phyloP scores from a whole-genome alignment of 1,139 yeast species.

The Candida tunisiensis region DNA sequence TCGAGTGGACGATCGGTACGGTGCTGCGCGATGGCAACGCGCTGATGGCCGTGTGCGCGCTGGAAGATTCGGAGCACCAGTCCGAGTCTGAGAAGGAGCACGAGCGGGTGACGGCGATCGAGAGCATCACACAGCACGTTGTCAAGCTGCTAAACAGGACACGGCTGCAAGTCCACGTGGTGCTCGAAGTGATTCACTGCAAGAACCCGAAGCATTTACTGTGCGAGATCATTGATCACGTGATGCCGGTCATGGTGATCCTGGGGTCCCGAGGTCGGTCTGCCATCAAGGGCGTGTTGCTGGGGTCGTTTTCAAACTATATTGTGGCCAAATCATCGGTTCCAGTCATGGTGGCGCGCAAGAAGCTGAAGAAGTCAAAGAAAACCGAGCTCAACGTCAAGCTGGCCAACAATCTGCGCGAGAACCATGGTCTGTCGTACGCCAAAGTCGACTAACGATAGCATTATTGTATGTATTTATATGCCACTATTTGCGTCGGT shows the following conservation, averaged over 20 bases:
- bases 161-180: constrained; percentile 62
- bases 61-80: constrained; percentile 38
- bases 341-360: constrained; percentile 84
- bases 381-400: constrained; percentile 30
- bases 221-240: constrained; percentile 65
- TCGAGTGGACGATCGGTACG: constrained; percentile 84
- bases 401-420: constrained; percentile 22
- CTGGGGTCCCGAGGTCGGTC: constrained; percentile 70
- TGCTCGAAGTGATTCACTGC: constrained; percentile 63
- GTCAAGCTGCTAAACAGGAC: constrained; percentile 47
- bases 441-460: too few relatives aligned
- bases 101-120: constrained; percentile 39
- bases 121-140: constrained; percentile 41
- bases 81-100: constrained; percentile 13
- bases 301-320: constrained; percentile 63
- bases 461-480: too few relatives aligned
- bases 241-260: constrained; percentile 69
- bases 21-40: constrained; percentile 76
- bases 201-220: constrained; percentile 79
- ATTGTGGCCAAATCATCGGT: constrained; percentile 62
- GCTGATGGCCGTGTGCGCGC: constrained; percentile 60
- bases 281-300: constrained; percentile 58
- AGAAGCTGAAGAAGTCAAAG: constrained; percentile 60
- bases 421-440: too few relatives aligned
- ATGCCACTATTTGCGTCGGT: too few relatives aligned